These are phyloP conservation scores for Sporisorium exsertum DNA, from an alignment of 1,284 basidiomycete genomes.

Conservation along the genomic window DNA sequence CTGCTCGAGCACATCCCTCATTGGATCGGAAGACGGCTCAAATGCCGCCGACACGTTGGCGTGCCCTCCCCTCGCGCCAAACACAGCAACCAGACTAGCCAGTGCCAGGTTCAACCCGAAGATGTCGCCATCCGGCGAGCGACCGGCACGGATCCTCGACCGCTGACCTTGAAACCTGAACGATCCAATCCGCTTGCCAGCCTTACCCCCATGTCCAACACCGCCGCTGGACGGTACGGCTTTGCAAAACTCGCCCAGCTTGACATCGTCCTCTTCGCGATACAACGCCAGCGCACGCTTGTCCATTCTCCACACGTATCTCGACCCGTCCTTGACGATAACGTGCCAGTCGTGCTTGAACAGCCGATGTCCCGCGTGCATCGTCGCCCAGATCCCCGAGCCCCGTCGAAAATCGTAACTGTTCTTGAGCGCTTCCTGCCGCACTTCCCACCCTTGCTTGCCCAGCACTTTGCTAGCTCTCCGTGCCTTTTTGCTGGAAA, in stretches of 20 bases:
- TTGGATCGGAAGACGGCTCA: conserved; percentile 30
- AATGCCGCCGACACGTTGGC: conserved; percentile 28
- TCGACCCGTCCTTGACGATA: conserved; percentile 33
- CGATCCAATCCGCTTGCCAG: conserved; percentile 27
- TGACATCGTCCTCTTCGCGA: conserved; percentile 21
- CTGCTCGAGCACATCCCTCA: conserved; percentile 22
- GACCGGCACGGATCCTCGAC: background rate
- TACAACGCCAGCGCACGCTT: conserved; percentile 37
- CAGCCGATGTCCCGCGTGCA: conserved; percentile 37
- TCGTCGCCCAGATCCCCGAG: conserved; percentile 39
- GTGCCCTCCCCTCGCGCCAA: conserved; percentile 32
- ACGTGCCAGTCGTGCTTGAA: conserved; percentile 50
- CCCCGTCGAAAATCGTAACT: conserved; percentile 44
- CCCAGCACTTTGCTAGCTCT: conserved; percentile 32
- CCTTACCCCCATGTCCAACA: background rate
- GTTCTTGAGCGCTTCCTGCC: conserved; percentile 44
- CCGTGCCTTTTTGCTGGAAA: conserved; percentile 16
- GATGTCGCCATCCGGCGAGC: conserved; percentile 3
- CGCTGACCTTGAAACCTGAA: conserved; percentile 12
- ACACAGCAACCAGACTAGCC: conserved; percentile 35
- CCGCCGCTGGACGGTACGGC: conserved; percentile 8
- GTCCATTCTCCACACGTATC: conserved; percentile 42
- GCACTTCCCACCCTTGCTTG: conserved; percentile 38
- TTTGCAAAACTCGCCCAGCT: conserved; percentile 36
- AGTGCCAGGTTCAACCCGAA: conserved; percentile 28